Conservation (phyloP, 352 stramenopile species). For the Globisporangium iwayamae region DNA sequence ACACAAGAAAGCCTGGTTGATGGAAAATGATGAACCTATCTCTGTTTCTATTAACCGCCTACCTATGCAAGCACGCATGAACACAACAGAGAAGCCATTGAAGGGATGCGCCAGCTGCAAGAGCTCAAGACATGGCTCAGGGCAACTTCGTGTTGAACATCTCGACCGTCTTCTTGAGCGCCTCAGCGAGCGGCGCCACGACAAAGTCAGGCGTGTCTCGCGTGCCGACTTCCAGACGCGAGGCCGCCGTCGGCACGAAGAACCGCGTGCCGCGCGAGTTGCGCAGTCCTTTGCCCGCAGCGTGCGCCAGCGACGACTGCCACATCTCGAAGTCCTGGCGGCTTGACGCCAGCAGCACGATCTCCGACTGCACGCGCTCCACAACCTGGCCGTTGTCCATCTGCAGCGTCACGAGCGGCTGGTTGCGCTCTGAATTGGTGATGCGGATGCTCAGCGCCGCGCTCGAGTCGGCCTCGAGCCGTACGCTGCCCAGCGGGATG, state of each 20-base stretch:
- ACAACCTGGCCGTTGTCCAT: constrained; percentile 82
- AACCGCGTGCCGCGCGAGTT: constrained; percentile 82
- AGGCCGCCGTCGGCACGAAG: constrained; percentile 77
- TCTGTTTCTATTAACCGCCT: not conserved
- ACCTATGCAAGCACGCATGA: not conserved
- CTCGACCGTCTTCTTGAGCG: constrained; percentile 78
- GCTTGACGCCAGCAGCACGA: constrained; percentile 64
- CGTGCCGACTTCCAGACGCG: constrained; percentile 77
- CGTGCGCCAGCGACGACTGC: constrained; percentile 82
- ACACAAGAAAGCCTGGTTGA: no score
- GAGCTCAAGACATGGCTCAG: constrained; percentile 5
- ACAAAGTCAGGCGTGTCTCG: constrained; percentile 78
- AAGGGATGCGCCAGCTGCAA: not conserved
- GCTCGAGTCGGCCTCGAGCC: constrained; percentile 57
- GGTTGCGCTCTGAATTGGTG: constrained; percentile 46
- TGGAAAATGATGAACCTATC: no score
- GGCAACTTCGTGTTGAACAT: constrained; percentile 79
- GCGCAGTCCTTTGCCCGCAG: constrained; percentile 72
- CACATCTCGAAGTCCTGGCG: constrained; percentile 86
- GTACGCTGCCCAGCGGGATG: constrained; percentile 76
- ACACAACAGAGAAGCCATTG: not conserved
- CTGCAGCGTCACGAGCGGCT: constrained; percentile 74
- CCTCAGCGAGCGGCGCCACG: constrained; percentile 63
- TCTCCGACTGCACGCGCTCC: constrained; percentile 72
- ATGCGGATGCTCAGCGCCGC: constrained; percentile 64